A percentile compares a stretch with the other conserved stretches of the same genome.
Evolutionary conservation across 1,284 basidiomycete species (phyloP).

Genomic region (Mycena citricolor): DNA sequence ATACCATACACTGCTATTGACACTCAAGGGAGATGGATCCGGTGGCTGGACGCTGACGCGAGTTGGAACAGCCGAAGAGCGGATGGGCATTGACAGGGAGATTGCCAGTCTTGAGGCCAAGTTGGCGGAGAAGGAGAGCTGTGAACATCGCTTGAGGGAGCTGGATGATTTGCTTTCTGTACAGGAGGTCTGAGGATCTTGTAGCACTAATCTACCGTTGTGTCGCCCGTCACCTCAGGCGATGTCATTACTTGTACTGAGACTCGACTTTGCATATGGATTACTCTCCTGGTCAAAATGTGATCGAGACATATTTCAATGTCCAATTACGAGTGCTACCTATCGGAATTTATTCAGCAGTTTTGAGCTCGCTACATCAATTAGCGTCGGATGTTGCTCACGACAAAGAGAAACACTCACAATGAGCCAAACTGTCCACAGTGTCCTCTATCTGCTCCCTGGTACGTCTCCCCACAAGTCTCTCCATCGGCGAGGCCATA

Average conservation of each 20-base stretch:
- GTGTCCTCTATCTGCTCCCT: conserved; percentile 41
- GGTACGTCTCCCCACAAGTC: conserved; percentile 43
- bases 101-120: conserved; percentile 66
- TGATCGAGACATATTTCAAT: no score
- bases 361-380: conserved; percentile 16
- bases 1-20: conserved; percentile 82
- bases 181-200: no score
- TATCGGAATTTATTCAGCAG: conserved; percentile 18
- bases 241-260: no score
- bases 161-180: conserved; percentile 49
- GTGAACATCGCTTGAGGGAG: conserved; percentile 63
- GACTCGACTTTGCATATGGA: no score
- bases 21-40: conserved; percentile 65
- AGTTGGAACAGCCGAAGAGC: conserved; percentile 71
- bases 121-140: conserved; percentile 64
- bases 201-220: no score
- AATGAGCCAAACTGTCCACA: conserved; percentile 38
- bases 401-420: conserved; percentile 32
- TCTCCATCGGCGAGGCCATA: conserved; percentile 42
- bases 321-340: no score
- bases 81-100: conserved; percentile 72
- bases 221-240: no score
- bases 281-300: no score
- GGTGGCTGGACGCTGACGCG: conserved; percentile 70
- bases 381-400: conserved; percentile 1